Conservation (phyloP, 768 basidiomycete species). For the Porpolomopsis calyptriformis region DNA sequence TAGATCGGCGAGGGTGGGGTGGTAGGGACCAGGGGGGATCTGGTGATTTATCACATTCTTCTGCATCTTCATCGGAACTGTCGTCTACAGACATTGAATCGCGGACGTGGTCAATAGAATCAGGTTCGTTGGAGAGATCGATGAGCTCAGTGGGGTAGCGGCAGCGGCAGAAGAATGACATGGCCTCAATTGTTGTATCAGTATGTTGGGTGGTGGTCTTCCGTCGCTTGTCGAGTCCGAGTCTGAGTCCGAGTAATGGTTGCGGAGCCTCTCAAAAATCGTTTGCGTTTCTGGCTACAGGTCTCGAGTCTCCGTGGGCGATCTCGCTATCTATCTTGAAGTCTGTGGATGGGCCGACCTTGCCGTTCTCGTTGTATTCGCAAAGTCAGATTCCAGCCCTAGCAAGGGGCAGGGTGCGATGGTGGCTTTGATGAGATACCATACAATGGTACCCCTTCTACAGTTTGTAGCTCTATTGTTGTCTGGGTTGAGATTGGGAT, state of each 20-base stretch:
- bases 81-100: slow-evolving; percentile 35
- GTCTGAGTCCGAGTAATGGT: slow-evolving; percentile 19
- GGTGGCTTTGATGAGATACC: slow-evolving; percentile 68
- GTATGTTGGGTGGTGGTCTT: slow-evolving; percentile 48
- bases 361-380: slow-evolving; percentile 50
- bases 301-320: slow-evolving; percentile 17
- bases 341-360: slow-evolving; percentile 15
- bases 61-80: slow-evolving; percentile 31
- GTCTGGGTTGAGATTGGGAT: slow-evolving; percentile 26
- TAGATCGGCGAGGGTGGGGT: slow-evolving; percentile 49
- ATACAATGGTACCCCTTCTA: slow-evolving; percentile 67
- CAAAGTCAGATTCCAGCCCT: slow-evolving; percentile 62
- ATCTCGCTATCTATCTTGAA: slow-evolving; percentile 21
- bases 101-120: slow-evolving; percentile 22
- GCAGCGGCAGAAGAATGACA: too few species aligned
- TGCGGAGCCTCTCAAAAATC: slow-evolving; percentile 20
- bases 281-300: slow-evolving; percentile 36
- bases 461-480: slow-evolving; percentile 57
- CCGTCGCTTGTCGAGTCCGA: slow-evolving; percentile 32
- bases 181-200: slow-evolving; percentile 55
- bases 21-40: too few species aligned
- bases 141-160: slow-evolving; percentile 19
- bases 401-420: slow-evolving; percentile 65
- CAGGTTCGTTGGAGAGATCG: slow-evolving; percentile 33
- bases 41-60: too few species aligned